Conservation (phyloP, 768 basidiomycete species). For the Psilocybe cubensis region DNA sequence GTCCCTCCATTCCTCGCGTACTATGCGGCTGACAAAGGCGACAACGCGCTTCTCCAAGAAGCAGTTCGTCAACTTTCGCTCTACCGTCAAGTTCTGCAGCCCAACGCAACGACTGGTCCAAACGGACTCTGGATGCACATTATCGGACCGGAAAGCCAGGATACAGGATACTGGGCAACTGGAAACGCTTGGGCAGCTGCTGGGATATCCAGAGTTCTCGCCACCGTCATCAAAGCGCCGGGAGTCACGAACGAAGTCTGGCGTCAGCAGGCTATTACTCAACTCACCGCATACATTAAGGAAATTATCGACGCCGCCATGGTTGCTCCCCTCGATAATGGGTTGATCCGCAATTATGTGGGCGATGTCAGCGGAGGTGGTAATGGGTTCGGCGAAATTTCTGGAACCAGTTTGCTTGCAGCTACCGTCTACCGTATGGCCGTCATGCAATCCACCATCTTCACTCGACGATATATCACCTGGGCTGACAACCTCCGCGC, state of each 20-base stretch:
- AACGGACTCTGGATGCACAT: slow-evolving; percentile 46
- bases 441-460: slow-evolving; percentile 33
- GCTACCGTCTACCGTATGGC: slow-evolving; percentile 44
- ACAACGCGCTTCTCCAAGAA: slow-evolving; percentile 37
- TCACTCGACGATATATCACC: slow-evolving; percentile 30
- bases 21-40: slow-evolving; percentile 41
- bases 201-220: slow-evolving; percentile 67
- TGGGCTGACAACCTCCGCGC: slow-evolving; percentile 40
- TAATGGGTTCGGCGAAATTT: slow-evolving; percentile 47
- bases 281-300: slow-evolving; percentile 41
- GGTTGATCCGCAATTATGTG: slow-evolving; percentile 46
- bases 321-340: slow-evolving; percentile 29
- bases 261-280: slow-evolving; percentile 30
- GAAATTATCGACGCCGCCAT: slow-evolving; percentile 50
- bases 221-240: slow-evolving; percentile 33
- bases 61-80: slow-evolving; percentile 40
- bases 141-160: slow-evolving; percentile 38
- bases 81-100: slow-evolving; percentile 40
- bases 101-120: slow-evolving; percentile 35
- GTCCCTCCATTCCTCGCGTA: slow-evolving; percentile 54
- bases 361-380: slow-evolving; percentile 29
- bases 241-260: slow-evolving; percentile 26
- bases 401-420: slow-evolving; percentile 45
- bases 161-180: slow-evolving; percentile 49
- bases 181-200: slow-evolving; percentile 78